A percentile compares a stretch with the other conserved stretches of the same genome.
These are phyloP conservation scores for Dioszegia hungarica DNA, from an alignment of 768 basidiomycete species.

Conservation along the genomic window DNA sequence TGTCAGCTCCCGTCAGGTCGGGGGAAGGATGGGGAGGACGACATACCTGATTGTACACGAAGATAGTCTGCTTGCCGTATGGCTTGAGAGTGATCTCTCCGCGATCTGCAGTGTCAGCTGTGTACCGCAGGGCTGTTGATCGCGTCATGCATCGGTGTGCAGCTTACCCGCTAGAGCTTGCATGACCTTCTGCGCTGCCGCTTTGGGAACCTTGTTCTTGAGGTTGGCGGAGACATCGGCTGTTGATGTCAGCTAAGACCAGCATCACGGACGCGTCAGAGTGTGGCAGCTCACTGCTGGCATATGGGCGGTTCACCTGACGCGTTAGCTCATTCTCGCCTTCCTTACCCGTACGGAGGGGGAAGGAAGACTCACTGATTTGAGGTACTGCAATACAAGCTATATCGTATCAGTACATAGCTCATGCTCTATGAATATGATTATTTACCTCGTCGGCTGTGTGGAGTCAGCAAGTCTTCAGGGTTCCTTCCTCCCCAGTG, in stretches of 20 bases:
- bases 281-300: conserved; percentile 54
- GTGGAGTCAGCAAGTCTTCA: conserved; percentile 26
- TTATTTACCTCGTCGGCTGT: conserved; percentile 14
- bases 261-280: neutral
- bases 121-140: neutral
- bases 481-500: neutral
- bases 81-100: conserved; percentile 74
- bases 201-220: conserved; percentile 80
- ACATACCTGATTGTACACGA: conserved; percentile 63
- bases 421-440: neutral
- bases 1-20: neutral
- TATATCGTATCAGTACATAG: conserved; percentile 5
- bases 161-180: conserved; percentile 59
- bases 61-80: conserved; percentile 83
- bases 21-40: neutral
- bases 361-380: conserved; percentile 53
- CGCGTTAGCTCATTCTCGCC: neutral
- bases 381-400: conserved; percentile 69
- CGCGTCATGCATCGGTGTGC: neutral
- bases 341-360: neutral
- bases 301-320: conserved; percentile 90
- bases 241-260: conserved; percentile 1
- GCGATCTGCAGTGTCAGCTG: conserved; percentile 55
- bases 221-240: conserved; percentile 88
- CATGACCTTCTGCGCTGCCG: conserved; percentile 78